Conservation (phyloP, 2,329 filamentous ascomycete genomes). For the Phoma sp. region DNA sequence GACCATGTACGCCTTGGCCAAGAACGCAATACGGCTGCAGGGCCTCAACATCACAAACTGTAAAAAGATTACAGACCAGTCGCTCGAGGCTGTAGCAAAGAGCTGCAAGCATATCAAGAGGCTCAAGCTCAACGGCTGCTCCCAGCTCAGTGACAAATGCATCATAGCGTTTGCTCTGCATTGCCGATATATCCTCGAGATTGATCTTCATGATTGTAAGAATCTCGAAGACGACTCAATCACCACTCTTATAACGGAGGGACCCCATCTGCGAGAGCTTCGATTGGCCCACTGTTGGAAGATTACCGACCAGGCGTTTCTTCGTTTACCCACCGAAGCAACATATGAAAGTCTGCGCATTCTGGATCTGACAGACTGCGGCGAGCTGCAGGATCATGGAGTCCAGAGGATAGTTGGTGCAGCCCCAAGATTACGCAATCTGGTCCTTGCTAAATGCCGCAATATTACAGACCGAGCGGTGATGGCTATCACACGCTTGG, state of each 20-base stretch:
- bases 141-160: conserved; percentile 80
- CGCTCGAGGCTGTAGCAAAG: conserved; percentile 78
- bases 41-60: conserved; percentile 93
- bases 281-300: conserved; percentile 84
- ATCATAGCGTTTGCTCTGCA: conserved; percentile 85
- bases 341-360: conserved; percentile 89
- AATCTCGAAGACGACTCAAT: conserved; percentile 83
- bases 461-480: conserved; percentile 91
- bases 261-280: conserved; percentile 86
- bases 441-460: conserved; percentile 92
- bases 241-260: conserved; percentile 77
- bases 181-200: conserved; percentile 93
- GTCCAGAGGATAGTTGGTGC: conserved; percentile 86
- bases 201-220: conserved; percentile 87
- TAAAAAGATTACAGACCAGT: conserved; percentile 82
- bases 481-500: conserved; percentile 82
- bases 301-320: conserved; percentile 87
- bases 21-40: conserved; percentile 83
- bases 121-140: conserved; percentile 93
- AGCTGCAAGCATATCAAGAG: conserved; percentile 86
- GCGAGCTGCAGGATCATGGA: conserved; percentile 81
- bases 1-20: conserved; percentile 78
- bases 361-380: conserved; percentile 89
- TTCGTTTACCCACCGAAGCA: conserved; percentile 71
- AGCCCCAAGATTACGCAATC: conserved; percentile 86